Conservation (phyloP, 2,329 filamentous ascomycete genomes). For the Akanthomyces muscarius region DNA sequence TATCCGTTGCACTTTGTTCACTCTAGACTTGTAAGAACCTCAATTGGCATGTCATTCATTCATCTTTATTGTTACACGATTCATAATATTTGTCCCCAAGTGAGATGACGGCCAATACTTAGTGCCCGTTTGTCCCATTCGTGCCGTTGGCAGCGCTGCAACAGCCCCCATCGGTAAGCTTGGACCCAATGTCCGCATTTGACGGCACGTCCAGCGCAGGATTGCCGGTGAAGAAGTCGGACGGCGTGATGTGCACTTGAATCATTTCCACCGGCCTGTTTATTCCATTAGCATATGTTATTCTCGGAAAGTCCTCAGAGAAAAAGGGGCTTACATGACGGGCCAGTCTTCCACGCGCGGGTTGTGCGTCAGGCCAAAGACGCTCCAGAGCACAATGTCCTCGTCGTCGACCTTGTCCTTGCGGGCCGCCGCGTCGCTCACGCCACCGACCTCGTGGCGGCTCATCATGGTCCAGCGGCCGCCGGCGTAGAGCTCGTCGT, state of each 20-base stretch:
- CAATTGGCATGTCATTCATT: not conserved
- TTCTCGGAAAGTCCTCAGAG: not conserved
- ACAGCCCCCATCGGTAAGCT: constrained; percentile 14
- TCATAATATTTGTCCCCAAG: not conserved
- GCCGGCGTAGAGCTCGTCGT: constrained; percentile 42
- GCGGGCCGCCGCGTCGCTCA: constrained; percentile 35
- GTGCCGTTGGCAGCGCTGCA: constrained; percentile 7
- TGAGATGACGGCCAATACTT: not conserved
- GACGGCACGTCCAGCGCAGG: constrained; percentile 45
- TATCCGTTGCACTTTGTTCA: too few relatives aligned
- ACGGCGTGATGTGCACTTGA: constrained; percentile 41
- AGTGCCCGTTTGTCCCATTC: not conserved
- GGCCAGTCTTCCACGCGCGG: constrained; percentile 65
- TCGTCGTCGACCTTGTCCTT: constrained; percentile 47
- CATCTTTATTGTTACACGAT: not conserved
- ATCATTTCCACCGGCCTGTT: constrained; percentile 51
- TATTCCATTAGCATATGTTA: not conserved
- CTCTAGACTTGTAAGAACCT: too few relatives aligned
- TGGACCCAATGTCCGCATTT: constrained; percentile 26
- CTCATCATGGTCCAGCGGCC: constrained; percentile 46
- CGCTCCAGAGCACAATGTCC: constrained; percentile 55
- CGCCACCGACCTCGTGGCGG: constrained; percentile 27
- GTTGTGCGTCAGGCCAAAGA: constrained; percentile 61
- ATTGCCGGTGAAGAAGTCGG: constrained; percentile 46
- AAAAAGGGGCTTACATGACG: constrained; percentile 49